Evolutionary conservation across 148 eudicot species (phyloP).

Genomic region (Agrostemma githago): DNA sequence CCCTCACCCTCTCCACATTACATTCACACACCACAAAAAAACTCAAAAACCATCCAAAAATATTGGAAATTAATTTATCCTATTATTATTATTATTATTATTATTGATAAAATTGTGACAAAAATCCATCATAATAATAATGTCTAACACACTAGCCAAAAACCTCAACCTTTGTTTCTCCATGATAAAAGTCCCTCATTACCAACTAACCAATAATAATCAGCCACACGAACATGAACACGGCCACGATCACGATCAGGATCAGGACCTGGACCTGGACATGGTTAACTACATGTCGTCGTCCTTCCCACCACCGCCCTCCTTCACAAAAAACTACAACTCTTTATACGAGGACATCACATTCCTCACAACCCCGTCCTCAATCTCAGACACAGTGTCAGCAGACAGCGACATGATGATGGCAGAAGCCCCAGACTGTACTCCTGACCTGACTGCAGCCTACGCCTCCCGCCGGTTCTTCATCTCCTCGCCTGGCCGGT

Average conservation of each 20-base stretch:
- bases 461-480: slow-evolving; percentile 76
- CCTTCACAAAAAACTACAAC: slow-evolving; percentile 51
- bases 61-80: background rate
- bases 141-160: slow-evolving; percentile 43
- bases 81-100: background rate
- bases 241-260: slow-evolving; percentile 24
- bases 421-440: slow-evolving; percentile 15
- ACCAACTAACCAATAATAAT: slow-evolving; percentile 11
- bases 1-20: slow-evolving; percentile 5
- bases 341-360: slow-evolving; percentile 37
- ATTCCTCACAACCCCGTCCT: background rate
- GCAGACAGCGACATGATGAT: slow-evolving; percentile 4
- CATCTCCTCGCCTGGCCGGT: slow-evolving; percentile 85
- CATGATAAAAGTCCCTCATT: slow-evolving; percentile 34
- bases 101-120: background rate
- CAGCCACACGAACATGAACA: slow-evolving; percentile 8
- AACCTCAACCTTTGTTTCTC: slow-evolving; percentile 58
- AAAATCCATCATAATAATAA: no score
- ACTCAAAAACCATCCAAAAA: background rate
- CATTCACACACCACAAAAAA: slow-evolving; percentile 1
- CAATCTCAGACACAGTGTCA: slow-evolving; percentile 27
- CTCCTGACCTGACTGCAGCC: slow-evolving; percentile 60
- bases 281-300: background rate
- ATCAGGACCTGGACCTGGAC: no score
- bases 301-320: slow-evolving; percentile 14